These are phyloP conservation scores for Pyrenophora seminiperda DNA, from an alignment of 2,329 filamentous ascomycete species.

Conservation along the genomic window DNA sequence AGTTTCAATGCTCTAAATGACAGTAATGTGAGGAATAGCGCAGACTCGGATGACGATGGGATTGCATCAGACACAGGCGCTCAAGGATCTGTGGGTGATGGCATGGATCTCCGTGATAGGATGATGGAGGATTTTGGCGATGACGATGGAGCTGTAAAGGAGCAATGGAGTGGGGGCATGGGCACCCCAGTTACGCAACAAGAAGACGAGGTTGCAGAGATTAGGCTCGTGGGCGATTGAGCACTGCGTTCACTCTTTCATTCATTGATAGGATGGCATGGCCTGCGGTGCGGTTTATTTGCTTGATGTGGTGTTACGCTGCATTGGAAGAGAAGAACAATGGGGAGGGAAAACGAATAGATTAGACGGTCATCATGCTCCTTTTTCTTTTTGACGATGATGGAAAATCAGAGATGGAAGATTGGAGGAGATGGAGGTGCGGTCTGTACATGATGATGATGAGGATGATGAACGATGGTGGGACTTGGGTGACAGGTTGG, in stretches of 20 bases:
- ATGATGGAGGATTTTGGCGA: conserved; percentile 12
- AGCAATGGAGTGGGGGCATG: conserved; percentile 3
- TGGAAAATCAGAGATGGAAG: not conserved
- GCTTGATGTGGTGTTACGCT: too few relatives aligned
- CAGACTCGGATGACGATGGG: conserved; percentile 12
- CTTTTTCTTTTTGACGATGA: not conserved
- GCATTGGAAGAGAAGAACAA: too few relatives aligned
- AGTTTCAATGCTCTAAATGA: conserved; percentile 23
- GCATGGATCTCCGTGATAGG: conserved; percentile 6
- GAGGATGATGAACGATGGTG: not conserved
- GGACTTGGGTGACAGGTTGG: not conserved
- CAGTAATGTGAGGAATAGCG: conserved; percentile 22
- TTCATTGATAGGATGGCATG: conserved; percentile 4
- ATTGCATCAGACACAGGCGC: conserved; percentile 9
- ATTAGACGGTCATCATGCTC: not conserved
- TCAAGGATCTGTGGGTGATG: conserved; percentile 4
- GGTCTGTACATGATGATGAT: not conserved
- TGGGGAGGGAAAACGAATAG: not conserved
- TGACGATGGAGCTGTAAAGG: conserved; percentile 5
- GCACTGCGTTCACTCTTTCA: not conserved
- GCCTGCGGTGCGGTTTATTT: not conserved
- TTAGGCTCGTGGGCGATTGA: conserved; percentile 9
- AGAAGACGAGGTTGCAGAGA: conserved; percentile 13
- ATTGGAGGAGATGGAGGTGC: not conserved
- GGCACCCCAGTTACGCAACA: conserved; percentile 9